Conservation (phyloP, 352 stramenopile species). For the Globisporangium irregulare region DNA sequence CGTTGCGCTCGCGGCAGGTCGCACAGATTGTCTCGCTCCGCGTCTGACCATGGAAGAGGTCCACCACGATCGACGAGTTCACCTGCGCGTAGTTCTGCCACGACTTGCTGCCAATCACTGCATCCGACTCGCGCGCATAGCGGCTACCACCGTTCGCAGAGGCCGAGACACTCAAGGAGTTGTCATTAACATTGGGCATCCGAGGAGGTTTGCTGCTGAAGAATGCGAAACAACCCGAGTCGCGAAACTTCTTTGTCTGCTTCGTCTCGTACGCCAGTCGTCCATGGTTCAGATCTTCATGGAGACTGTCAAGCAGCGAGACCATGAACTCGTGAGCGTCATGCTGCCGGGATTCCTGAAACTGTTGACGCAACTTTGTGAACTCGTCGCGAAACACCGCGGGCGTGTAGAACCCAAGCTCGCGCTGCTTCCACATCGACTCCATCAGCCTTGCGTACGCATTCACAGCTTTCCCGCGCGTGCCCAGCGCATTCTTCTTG, state of each 20-base stretch:
- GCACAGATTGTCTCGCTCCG: constrained; percentile 93
- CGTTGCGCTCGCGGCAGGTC: constrained; percentile 90
- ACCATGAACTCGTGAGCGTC: constrained; percentile 95
- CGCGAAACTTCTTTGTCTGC: constrained; percentile 4
- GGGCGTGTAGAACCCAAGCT: constrained; percentile 46
- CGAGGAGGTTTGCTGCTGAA: constrained; percentile 5
- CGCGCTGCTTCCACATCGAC: constrained; percentile 55
- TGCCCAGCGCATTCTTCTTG: constrained; percentile 91
- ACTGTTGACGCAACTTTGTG: constrained; percentile 51
- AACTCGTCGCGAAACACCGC: constrained; percentile 70
- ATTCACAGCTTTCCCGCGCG: constrained; percentile 86
- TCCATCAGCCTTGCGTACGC: constrained; percentile 85
- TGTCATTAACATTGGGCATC: background rate
- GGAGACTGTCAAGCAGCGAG: constrained; percentile 96
- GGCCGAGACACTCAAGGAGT: background rate
- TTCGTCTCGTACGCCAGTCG: constrained; percentile 9
- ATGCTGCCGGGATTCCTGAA: constrained; percentile 90
- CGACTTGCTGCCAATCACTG: constrained; percentile 80
- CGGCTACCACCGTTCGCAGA: background rate
- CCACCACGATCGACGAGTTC: constrained; percentile 95
- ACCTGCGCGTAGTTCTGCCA: constrained; percentile 91
- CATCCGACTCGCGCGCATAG: constrained; percentile 38
- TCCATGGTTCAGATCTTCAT: constrained; percentile 96
- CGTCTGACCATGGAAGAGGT: constrained; percentile 95
- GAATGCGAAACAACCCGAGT: constrained; percentile 26